Conservation (phyloP, 1,139 yeast species). For the Debaryomycetaceae sp. region DNA sequence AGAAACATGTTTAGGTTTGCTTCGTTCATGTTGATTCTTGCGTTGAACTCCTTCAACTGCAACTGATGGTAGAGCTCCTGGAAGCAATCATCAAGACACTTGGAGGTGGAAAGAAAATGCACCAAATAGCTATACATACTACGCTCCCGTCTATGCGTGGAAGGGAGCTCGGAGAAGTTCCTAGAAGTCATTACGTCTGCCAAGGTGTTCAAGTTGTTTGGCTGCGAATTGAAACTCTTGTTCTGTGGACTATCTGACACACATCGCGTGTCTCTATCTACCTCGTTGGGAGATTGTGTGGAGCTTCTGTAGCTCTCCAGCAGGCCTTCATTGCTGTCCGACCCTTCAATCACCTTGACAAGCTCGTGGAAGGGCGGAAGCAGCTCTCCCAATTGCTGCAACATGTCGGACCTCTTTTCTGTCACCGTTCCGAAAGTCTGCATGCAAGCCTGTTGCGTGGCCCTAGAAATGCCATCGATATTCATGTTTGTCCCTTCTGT, state of each 20-base stretch:
- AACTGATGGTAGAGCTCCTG: conserved; percentile 2
- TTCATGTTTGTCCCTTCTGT: neutral
- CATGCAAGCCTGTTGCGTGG: neutral
- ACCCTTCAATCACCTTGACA: neutral
- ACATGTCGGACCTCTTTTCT: neutral
- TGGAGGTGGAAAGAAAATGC: conserved; percentile 6
- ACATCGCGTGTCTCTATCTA: neutral
- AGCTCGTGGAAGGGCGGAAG: neutral
- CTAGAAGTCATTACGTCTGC: conserved; percentile 1
- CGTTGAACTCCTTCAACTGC: neutral
- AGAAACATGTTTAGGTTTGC: neutral
- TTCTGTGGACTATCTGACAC: neutral
- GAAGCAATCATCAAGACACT: conserved; percentile 3
- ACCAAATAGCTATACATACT: conserved; percentile 4
- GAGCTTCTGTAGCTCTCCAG: neutral
- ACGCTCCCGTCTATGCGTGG: conserved; percentile 5
- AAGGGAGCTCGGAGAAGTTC: conserved; percentile 3
- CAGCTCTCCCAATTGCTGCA: neutral
- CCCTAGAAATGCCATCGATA: neutral
- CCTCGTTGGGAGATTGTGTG: neutral
- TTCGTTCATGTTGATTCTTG: neutral
- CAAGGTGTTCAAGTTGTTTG: neutral
- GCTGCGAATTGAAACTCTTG: neutral
- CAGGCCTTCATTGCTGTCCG: neutral
- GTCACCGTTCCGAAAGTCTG: neutral